Percentiles rank a stretch among this genome's conserved stretches.
These are phyloP conservation scores for Gracilaria gracilis DNA, from an alignment of 23 red algal genomes.

Conservation along the genomic window DNA sequence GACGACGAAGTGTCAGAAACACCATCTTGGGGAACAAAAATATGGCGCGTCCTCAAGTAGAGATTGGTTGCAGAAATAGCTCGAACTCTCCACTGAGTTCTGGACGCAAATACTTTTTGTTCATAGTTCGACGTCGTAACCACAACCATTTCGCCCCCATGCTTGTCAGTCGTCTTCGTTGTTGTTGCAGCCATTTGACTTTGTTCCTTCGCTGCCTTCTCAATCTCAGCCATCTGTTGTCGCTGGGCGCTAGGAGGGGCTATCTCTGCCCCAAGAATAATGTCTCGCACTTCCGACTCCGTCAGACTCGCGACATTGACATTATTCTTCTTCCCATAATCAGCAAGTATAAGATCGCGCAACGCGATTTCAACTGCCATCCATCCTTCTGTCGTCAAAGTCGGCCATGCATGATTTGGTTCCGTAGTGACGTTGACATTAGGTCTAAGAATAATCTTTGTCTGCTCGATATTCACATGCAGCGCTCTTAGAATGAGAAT, in stretches of 20 bases:
- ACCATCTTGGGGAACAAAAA: conserved; percentile 82
- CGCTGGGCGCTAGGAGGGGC: conserved; percentile 84
- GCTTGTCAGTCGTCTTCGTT: conserved; percentile 80
- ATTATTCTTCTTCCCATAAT: conserved; percentile 99
- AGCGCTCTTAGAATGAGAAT: conserved; percentile 89
- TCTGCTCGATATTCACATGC: conserved; percentile 84
- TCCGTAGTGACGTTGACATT: conserved; percentile 72
- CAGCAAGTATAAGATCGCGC: conserved; percentile 88
- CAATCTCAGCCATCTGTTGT: conserved; percentile 95
- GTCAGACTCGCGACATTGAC: conserved; percentile 95
- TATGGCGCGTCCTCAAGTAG: conserved; percentile 84
- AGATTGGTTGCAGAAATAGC: conserved; percentile 90
- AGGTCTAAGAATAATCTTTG: conserved; percentile 86
- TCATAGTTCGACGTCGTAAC: conserved; percentile 92
- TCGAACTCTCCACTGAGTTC: conserved; percentile 89
- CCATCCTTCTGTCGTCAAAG: conserved; percentile 86
- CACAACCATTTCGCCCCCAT: conserved; percentile 86
- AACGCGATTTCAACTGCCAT: conserved; percentile 86
- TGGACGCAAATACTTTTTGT: conserved; percentile 85
- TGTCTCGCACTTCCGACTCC: conserved; percentile 92
- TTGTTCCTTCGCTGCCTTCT: conserved; percentile 92
- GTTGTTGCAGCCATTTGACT: conserved; percentile 89
- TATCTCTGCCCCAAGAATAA: conserved; percentile 95
- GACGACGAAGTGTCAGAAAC: neutral
- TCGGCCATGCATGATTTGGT: conserved; percentile 93